Evolutionary conservation across 2,329 filamentous ascomycete species (phyloP).

Genomic region (Diaporthe sp.): DNA sequence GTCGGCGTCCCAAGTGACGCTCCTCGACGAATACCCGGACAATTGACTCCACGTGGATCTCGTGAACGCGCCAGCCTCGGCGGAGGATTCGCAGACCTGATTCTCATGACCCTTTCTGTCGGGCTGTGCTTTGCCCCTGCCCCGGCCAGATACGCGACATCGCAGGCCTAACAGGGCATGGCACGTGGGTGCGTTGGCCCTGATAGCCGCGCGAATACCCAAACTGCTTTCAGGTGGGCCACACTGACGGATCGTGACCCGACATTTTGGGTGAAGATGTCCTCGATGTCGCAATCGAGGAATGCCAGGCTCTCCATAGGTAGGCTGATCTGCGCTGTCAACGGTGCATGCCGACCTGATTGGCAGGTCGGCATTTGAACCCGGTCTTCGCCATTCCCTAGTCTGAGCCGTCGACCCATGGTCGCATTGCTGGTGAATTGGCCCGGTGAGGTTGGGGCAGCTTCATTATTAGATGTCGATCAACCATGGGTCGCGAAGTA

Average conservation of each 20-base stretch:
- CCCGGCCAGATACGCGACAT: neutral
- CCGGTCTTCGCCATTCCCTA: constrained; percentile 14
- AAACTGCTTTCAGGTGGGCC: constrained; percentile 4
- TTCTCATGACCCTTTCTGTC: neutral
- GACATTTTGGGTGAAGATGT: constrained; percentile 25
- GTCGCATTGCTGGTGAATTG: neutral
- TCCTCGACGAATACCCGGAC: constrained; percentile 8
- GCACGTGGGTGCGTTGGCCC: constrained; percentile 9
- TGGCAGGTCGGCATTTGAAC: constrained; percentile 35
- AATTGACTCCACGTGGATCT: constrained; percentile 14
- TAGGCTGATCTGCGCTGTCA: constrained; percentile 29
- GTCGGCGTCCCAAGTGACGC: neutral
- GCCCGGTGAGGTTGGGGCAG: neutral
- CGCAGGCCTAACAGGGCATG: constrained; percentile 7
- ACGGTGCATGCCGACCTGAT: constrained; percentile 17
- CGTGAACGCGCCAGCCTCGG: constrained; percentile 1
- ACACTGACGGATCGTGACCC: constrained; percentile 18
- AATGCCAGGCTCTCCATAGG: constrained; percentile 1
- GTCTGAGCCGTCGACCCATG: neutral
- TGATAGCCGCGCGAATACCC: neutral
- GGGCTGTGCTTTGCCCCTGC: neutral
- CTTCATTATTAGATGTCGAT: neutral
- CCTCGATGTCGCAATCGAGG: constrained; percentile 13
- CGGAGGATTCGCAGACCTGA: neutral
- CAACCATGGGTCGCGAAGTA: neutral